Evolutionary conservation across 805 yeast species (phyloP), one percentile per base, ranked within the genome.

Genomic region (Metschnikowia koreensis): DNA sequence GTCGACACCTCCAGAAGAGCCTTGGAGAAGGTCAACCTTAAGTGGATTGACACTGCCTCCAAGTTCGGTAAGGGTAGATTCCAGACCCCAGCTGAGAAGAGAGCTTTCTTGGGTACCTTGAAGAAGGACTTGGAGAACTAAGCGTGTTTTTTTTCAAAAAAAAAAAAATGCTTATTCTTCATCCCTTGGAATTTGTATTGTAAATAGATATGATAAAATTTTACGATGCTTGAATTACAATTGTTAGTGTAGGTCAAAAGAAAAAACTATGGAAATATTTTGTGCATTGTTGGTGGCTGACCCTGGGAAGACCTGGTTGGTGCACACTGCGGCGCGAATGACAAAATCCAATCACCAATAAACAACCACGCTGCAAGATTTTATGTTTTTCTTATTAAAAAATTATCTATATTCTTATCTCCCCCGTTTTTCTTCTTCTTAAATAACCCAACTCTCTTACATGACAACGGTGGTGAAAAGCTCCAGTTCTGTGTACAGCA

Each of bases 31-130:
- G 97, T 93, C 67, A 83, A 81, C 86, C 89, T 94, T 81, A 94
- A 94, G 83, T 94, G 98, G 99, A 94, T 94, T 77, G 99, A 94
- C 80, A 94, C 99, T 71, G 97, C 99, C 76, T 94, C 99, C 74
- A 92, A 93, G 82, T 94, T 94, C 92, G 99, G 99, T 88, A 96
- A 94, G 90, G 99, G 99, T 86, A 94, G 99, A 87, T 94, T 94
- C 98, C 99, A 94, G 84, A 94, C 99, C 74, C 96, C 97, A 71
- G 98, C 97, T 79, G 99, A 94, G 86, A 96, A 96, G 92, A 91
- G 87, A 75, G 96, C 99, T 75, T 94, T 94, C 93, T 72, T 92
- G 84, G 99, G 99, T 84, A 93, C 99, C 74, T 87, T 94, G 78
- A 94, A 94, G 96, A 92, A 89, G 87, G 97, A 92, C 80, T 84